phyloP scores from a whole-genome alignment of 208 protist species.

The Trypanosoma theileri region DNA sequence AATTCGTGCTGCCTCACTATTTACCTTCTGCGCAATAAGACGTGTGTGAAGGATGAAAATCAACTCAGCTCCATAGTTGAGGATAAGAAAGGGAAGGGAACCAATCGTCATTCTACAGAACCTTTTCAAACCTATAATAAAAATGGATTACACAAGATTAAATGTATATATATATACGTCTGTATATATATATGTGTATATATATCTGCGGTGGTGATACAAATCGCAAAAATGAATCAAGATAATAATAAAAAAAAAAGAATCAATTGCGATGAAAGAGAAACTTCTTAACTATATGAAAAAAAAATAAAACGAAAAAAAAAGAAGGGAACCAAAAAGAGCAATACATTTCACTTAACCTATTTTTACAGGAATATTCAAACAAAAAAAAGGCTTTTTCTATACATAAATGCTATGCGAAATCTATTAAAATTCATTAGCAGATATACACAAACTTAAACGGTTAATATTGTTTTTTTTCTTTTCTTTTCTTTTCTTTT shows the following conservation, averaged over 20 bases:
- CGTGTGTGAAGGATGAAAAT: constrained; percentile 91
- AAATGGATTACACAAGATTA: background rate
- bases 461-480: background rate
- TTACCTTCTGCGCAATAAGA: constrained; percentile 80
- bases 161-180: background rate
- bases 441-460: background rate
- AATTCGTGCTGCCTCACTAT: constrained; percentile 35
- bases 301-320: no score
- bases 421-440: no score
- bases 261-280: background rate
- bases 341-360: no score
- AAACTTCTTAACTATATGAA: no score
- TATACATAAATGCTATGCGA: no score
- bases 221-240: background rate
- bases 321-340: no score
- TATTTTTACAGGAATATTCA: no score
- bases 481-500: background rate
- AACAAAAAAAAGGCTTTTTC: no score
- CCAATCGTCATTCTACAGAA: constrained; percentile 51
- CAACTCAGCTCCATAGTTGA: constrained; percentile 94
- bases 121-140: background rate
- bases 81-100: constrained; percentile 85
- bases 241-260: constrained; percentile 11
- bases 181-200: background rate
- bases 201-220: no score